phyloP scores from a whole-genome alignment of 495 filamentous ascomycete genomes.

The Penicillium argentinense region DNA sequence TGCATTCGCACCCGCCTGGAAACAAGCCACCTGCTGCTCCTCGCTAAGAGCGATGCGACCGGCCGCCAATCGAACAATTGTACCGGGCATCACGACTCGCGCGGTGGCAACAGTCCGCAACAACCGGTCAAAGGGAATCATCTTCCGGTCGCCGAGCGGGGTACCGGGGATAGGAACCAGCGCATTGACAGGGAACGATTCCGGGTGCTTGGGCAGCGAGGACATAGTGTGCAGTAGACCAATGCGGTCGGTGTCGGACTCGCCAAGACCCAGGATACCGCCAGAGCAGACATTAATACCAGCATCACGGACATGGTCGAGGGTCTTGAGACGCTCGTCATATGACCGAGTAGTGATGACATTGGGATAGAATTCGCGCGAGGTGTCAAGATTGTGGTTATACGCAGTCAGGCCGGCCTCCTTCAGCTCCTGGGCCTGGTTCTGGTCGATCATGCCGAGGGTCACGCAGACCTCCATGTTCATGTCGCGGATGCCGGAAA shows the following conservation, averaged over 20 bases:
- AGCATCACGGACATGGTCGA: constrained; percentile 73
- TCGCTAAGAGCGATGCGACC: constrained; percentile 75
- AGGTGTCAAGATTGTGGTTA: constrained; percentile 88
- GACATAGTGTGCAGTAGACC: constrained; percentile 76
- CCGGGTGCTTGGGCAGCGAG: constrained; percentile 73
- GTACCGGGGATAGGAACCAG: constrained; percentile 85
- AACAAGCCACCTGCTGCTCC: constrained; percentile 81
- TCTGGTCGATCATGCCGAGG: constrained; percentile 79
- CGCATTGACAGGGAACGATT: constrained; percentile 83
- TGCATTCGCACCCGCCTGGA: constrained; percentile 83
- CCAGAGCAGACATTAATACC: constrained; percentile 85
- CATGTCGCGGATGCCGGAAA: constrained; percentile 71
- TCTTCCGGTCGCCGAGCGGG: constrained; percentile 68
- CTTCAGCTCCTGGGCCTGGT: constrained; percentile 74
- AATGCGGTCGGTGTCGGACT: constrained; percentile 71
- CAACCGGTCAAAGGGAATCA: constrained; percentile 68
- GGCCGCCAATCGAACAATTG: constrained; percentile 79
- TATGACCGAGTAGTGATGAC: constrained; percentile 81
- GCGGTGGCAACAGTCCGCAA: constrained; percentile 79
- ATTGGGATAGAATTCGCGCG: constrained; percentile 77
- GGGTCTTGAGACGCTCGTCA: constrained; percentile 75
- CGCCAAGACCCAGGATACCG: constrained; percentile 78
- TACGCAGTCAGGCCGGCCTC: constrained; percentile 84
- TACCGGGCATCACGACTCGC: constrained; percentile 71
- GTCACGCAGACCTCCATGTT: constrained; percentile 88